Base-by-base conservation (phyloP, 2,329 filamentous ascomycete species). In the Nemania abortiva region DNA sequence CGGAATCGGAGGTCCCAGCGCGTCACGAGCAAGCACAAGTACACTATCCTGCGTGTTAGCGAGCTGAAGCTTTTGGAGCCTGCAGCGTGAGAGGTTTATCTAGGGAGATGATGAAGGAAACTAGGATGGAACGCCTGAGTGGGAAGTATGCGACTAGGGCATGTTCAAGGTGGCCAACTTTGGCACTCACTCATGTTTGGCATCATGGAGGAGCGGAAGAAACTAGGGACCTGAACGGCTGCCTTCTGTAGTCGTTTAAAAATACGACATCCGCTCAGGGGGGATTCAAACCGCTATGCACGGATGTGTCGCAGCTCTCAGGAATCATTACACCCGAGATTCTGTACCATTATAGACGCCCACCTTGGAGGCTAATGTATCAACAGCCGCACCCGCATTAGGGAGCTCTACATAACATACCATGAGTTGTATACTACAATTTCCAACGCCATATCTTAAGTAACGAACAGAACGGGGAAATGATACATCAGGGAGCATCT, bases 21-120 rank as follows among this genome's bases (percentile, higher is more conserved):
- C 68, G 91, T 96, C 10, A 91, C 87, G 84, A 98, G 94, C 85
- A 98, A 99, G 87, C 93, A 97, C 79, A 87, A 89, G 77, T 97
- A 92, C 81, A 99, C 96, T 2, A 88, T 97, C 24, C 78, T 99
- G 81, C 87, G 90, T 77, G 92, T 99, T 72, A 91, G 92, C 78
- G 93, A 98, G 82, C 79, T 98, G 71, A 91, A 88, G 78, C 86
- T 97, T 66, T 31, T 74, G 7, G 73, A 70, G 9, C 72, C 75
- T 3, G 15, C 67, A 11, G 34, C 42, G 10, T 68, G 18, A 68
- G 57, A 39, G 39, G 24, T 9, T 18, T 20, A 34, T 31, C 13
- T 15, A 22, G 22, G n/a, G 31, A 50, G 20, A 20, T 15, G 31
- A 42, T 34, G 6, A 42, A 45, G 11, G 18, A 6, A 24, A 52